phyloP scores from a whole-genome alignment of 768 basidiomycete genomes.

The Hygrophorus pudorinus region DNA sequence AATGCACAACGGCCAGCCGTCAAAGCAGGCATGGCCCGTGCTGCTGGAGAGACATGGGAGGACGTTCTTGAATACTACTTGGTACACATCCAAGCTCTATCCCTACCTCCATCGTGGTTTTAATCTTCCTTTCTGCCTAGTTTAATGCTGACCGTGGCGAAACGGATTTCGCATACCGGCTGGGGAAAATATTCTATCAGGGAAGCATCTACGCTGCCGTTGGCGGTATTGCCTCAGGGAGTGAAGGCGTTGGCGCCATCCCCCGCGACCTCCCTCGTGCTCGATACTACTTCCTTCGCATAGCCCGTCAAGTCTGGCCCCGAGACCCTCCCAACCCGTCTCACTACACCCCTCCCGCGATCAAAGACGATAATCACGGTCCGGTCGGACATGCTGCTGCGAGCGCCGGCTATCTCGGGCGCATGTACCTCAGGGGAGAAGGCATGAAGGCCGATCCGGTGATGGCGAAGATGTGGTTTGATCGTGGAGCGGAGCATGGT shows the following conservation, averaged over 20 bases:
- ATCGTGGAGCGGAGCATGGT: slow-evolving; percentile 68
- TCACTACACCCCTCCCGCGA: slow-evolving; percentile 28
- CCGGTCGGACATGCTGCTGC: slow-evolving; percentile 58
- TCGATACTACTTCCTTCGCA: slow-evolving; percentile 71
- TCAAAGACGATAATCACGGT: slow-evolving; percentile 34
- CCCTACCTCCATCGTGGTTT: background rate
- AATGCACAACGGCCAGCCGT: slow-evolving; percentile 68
- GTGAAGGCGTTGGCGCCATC: slow-evolving; percentile 88
- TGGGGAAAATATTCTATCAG: slow-evolving; percentile 95
- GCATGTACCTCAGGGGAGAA: slow-evolving; percentile 92
- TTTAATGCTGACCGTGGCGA: slow-evolving; percentile 95
- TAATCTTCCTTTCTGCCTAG: slow-evolving; percentile 26
- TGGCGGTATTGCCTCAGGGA: slow-evolving; percentile 79
- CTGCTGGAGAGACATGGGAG: slow-evolving; percentile 90
- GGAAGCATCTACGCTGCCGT: slow-evolving; percentile 78
- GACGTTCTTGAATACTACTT: slow-evolving; percentile 89
- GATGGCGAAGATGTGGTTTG: slow-evolving; percentile 89
- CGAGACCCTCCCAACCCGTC: slow-evolving; percentile 54
- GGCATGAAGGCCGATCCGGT: slow-evolving; percentile 71
- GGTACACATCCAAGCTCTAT: slow-evolving; percentile 28
- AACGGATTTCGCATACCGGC: slow-evolving; percentile 77
- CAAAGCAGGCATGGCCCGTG: slow-evolving; percentile 72
- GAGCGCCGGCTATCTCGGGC: slow-evolving; percentile 81
- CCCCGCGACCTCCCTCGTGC: slow-evolving; percentile 72
- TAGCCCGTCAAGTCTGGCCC: slow-evolving; percentile 84